Evolutionary conservation across 2,329 filamentous ascomycete genomes (phyloP).

Genomic region (Tolypocladium capitatum): DNA sequence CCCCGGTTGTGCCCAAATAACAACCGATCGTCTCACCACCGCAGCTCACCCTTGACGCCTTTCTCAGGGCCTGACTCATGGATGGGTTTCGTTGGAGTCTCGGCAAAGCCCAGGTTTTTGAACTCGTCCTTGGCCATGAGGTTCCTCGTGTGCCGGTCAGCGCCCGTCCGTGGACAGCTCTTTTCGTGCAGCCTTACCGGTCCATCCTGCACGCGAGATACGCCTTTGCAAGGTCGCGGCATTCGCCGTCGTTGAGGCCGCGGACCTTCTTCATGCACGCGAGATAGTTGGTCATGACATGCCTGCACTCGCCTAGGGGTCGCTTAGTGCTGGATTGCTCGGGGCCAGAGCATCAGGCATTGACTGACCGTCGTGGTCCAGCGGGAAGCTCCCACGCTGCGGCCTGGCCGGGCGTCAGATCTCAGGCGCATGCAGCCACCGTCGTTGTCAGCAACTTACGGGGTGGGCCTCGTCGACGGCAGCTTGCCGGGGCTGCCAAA

Average conservation of each 20-base stretch:
- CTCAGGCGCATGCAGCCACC: conserved; percentile 1
- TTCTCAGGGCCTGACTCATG: conserved; percentile 16
- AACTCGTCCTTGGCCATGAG: conserved; percentile 94
- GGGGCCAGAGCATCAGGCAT: neutral
- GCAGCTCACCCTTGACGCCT: conserved; percentile 23
- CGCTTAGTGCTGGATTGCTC: neutral
- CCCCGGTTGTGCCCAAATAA: neutral
- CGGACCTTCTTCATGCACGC: conserved; percentile 72
- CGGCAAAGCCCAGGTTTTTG: conserved; percentile 71
- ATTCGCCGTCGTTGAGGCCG: conserved; percentile 77
- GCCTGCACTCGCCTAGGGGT: conserved; percentile 71
- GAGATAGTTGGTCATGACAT: conserved; percentile 75
- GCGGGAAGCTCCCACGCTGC: conserved; percentile 86
- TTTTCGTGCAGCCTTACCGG: conserved; percentile 41
- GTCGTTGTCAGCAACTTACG: conserved; percentile 34
- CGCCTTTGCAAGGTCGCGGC: conserved; percentile 71
- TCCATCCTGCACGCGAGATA: conserved; percentile 94
- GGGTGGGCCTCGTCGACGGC: conserved; percentile 53
- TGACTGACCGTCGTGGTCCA: conserved; percentile 67
- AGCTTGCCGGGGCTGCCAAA: conserved; percentile 61
- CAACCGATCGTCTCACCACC: conserved; percentile 14
- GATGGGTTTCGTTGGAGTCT: conserved; percentile 6
- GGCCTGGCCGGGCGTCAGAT: conserved; percentile 40
- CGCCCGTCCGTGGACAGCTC: neutral
- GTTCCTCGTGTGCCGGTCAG: conserved; percentile 42